Percentiles rank a stretch among this genome's conserved stretches.
These are phyloP conservation scores for Handroanthus guayacan DNA, from an alignment of 257 asterid genomes.

Conservation along the genomic window DNA sequence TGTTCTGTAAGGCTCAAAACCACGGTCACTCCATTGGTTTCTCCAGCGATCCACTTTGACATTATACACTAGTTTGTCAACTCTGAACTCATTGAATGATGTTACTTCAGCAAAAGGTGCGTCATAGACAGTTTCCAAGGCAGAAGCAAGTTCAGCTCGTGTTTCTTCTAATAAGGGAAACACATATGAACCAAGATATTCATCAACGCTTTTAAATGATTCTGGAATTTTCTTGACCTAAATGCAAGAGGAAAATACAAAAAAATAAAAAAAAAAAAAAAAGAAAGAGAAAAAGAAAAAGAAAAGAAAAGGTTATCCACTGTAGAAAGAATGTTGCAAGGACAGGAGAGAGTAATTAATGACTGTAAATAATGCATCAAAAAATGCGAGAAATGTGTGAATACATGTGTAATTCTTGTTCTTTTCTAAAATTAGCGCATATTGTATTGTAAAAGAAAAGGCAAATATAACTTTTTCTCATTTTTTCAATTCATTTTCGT, in stretches of 20 bases:
- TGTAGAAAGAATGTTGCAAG: background rate
- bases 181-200: slow-evolving; percentile 52
- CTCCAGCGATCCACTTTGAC: slow-evolving; percentile 49
- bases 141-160: slow-evolving; percentile 53
- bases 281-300: too few species aligned
- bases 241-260: background rate
- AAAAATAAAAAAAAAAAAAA: background rate
- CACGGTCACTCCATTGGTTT: slow-evolving; percentile 43
- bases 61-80: background rate
- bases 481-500: background rate
- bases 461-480: background rate
- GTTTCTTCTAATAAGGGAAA: slow-evolving; percentile 69
- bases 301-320: too few species aligned
- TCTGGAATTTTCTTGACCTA: slow-evolving; percentile 62
- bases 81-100: background rate
- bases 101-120: slow-evolving; percentile 64
- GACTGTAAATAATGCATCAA: too few species aligned
- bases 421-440: background rate
- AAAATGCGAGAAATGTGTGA: background rate
- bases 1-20: slow-evolving; percentile 51
- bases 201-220: slow-evolving; percentile 44
- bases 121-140: slow-evolving; percentile 43
- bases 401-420: background rate
- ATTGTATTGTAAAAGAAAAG: background rate
- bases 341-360: too few species aligned